Percentiles rank a stretch among this genome's conserved stretches.
Evolutionary conservation across 345 rosid genomes (phyloP).

Genomic region (Erodium maritimum): DNA sequence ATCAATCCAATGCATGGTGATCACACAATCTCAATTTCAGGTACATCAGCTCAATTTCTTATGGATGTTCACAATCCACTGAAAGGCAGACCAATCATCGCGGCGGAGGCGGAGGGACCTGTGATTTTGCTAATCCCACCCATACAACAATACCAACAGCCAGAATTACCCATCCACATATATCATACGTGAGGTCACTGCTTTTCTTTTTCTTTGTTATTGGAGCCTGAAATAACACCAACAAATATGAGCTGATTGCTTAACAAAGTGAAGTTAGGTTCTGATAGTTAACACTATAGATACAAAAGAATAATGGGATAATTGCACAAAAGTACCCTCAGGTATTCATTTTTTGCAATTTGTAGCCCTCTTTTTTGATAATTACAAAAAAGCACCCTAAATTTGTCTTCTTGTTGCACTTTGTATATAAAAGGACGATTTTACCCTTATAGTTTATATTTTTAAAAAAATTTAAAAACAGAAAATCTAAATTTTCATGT

Average conservation of each 20-base stretch:
- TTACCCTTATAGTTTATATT: too few species aligned
- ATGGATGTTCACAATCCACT: neutral
- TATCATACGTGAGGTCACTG: conserved; percentile 62
- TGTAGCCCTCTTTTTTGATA: too few species aligned
- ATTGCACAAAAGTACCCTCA: too few species aligned
- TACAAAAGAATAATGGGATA: too few species aligned
- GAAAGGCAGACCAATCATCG: conserved; percentile 11
- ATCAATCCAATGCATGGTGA: conserved; percentile 2
- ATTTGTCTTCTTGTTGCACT: too few species aligned
- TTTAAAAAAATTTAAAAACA: too few species aligned
- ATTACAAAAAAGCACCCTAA: too few species aligned
- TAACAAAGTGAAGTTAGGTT: neutral
- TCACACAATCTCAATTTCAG: conserved; percentile 9
- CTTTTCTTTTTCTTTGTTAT: conserved; percentile 43
- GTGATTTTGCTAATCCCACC: conserved; percentile 71
- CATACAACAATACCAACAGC: conserved; percentile 75
- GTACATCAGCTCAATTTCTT: neutral
- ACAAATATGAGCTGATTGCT: neutral
- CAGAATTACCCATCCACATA: conserved; percentile 74
- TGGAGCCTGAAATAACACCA: conserved; percentile 18
- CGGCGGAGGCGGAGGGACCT: conserved; percentile 37
- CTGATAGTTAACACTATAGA: neutral
- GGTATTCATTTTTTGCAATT: too few species aligned
- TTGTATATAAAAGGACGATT: too few species aligned
- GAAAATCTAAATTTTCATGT: too few species aligned